Evolutionary conservation across 2,329 filamentous ascomycete genomes (phyloP).

Genomic region (Aspergillus clavatus): DNA sequence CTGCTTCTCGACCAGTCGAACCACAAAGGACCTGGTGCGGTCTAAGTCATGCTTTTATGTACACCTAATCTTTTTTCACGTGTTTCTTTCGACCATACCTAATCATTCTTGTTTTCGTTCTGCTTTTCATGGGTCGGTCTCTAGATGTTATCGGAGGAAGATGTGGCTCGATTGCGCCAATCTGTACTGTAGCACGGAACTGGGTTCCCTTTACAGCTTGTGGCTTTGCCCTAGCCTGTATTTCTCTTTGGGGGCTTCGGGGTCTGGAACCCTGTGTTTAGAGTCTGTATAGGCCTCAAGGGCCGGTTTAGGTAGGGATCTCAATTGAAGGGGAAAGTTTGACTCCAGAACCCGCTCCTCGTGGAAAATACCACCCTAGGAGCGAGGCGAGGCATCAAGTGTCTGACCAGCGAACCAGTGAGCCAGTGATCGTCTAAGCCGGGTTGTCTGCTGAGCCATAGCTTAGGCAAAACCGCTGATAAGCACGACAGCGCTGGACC

Average conservation of each 20-base stretch:
- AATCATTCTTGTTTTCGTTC: background rate
- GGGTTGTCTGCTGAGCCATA: too few relatives aligned
- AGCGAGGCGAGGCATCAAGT: too few relatives aligned
- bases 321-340: background rate
- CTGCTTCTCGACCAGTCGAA: conserved; percentile 69
- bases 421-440: too few relatives aligned
- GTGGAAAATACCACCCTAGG: background rate
- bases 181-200: background rate
- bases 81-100: background rate
- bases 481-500: background rate
- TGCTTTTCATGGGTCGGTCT: background rate
- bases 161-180: background rate
- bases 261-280: background rate
- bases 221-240: background rate
- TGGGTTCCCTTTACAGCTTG: background rate
- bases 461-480: too few relatives aligned
- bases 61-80: conserved; percentile 7
- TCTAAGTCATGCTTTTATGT: conserved; percentile 21
- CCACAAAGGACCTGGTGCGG: conserved; percentile 39
- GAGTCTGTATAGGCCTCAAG: background rate
- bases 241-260: background rate
- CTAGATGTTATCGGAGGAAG: background rate
- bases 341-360: background rate
- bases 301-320: background rate
- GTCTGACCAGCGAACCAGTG: too few relatives aligned